Base-by-base conservation (phyloP, 805 yeast genomes). In the Sugiyamaella lignohabitans region DNA sequence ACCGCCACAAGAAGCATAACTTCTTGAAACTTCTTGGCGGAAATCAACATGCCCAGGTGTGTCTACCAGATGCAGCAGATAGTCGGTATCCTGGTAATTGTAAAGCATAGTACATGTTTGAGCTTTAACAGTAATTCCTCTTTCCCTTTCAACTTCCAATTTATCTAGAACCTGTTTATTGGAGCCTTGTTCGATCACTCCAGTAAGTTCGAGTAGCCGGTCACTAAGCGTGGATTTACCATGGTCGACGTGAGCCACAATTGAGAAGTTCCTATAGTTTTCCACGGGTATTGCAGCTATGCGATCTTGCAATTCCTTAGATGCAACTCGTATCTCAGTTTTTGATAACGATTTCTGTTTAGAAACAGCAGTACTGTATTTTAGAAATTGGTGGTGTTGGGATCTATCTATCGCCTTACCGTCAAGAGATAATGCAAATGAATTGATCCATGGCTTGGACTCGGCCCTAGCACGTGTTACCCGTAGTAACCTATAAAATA, bases 11-110 rank as follows among this genome's bases (percentile, higher is more conserved):
- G 96, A 85, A 2, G 97, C 97, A 65, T 89, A 89, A 5, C 96
- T 86, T 55, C 98, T 68, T 3, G 94, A 80, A 1, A 91, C 98
- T 59, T 91, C 98, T 5, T 93, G 83, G 45, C 96, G 71, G 64
- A 91, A 91, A 64, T 91, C 98, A 27, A 93, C 98, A 63, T 91
- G 98, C 0, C 98, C 98, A 0, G 98, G 98, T 0, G 98, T 91
- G 64, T 91, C 98, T 39, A 93, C 96, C 39, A 91, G 69, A 69
- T 91, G 96, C 40, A 91, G 68, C 46, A 93, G 65, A 61, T 87
- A 93, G 56, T 91, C 96, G 56, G 78, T 69, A 2, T 79, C 78
- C 5, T 78, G 70, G 53, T 79, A 72, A 30, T 73, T 72, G 63
- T 88, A 88, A 50, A 93, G 73, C 97, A 91, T 93, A 0, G 96